Percentiles rank a stretch among this genome's conserved stretches.
These are phyloP conservation scores for Dipodascopsis uninucleata DNA, from an alignment of 805 yeast species.

Conservation along the genomic window DNA sequence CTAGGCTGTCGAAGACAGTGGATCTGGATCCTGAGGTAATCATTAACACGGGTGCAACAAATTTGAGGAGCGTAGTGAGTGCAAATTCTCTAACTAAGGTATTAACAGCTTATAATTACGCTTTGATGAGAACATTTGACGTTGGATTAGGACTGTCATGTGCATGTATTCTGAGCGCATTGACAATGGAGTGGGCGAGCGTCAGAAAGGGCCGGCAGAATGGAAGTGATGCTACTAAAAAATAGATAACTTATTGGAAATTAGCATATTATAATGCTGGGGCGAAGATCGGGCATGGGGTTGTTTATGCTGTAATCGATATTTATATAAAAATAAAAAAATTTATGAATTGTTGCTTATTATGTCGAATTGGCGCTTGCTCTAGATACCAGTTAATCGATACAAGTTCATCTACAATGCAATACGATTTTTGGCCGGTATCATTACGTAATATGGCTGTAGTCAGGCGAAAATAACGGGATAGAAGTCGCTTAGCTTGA, in stretches of 20 bases:
- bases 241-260: background rate
- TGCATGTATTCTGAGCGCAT: conserved; percentile 3
- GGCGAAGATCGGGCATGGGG: no score
- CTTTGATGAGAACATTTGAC: conserved; percentile 2
- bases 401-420: no score
- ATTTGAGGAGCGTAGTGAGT: conserved; percentile 1
- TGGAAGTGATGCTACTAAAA: background rate
- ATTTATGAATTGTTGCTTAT: no score
- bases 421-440: no score
- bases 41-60: conserved; percentile 7
- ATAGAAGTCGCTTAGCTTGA: no score
- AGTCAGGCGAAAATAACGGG: no score
- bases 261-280: background rate
- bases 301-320: no score
- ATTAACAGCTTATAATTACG: conserved; percentile 3
- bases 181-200: conserved; percentile 11
- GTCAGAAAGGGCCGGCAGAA: conserved; percentile 8
- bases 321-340: no score
- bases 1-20: no score
- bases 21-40: conserved; percentile 7
- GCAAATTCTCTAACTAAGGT: conserved; percentile 2
- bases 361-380: no score
- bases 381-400: no score
- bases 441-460: no score
- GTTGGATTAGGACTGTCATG: conserved; percentile 4